Conservation (phyloP, 1,284 basidiomycete species). For the Leccinum ponderosum region DNA sequence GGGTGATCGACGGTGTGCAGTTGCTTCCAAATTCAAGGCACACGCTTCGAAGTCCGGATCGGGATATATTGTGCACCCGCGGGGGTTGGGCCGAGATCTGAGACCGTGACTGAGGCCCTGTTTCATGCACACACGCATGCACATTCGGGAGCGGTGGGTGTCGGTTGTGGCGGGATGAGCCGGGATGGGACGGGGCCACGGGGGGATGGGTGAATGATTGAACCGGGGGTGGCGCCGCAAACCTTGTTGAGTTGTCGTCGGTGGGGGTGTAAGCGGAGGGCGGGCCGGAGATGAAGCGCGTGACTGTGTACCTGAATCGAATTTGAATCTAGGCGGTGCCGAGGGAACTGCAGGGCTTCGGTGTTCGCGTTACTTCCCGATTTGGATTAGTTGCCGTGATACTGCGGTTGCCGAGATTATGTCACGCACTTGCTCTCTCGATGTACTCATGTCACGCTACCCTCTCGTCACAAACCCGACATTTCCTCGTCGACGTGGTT, state of each 20-base stretch:
- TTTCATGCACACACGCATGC: slow-evolving; percentile 13
- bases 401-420: slow-evolving; percentile 39
- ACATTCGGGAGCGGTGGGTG: background rate
- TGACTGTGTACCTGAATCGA: slow-evolving; percentile 29
- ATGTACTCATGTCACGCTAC: slow-evolving; percentile 24
- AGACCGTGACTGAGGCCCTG: slow-evolving; percentile 13
- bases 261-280: slow-evolving; percentile 20
- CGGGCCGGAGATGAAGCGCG: slow-evolving; percentile 20
- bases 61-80: slow-evolving; percentile 26
- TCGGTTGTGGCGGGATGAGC: slow-evolving; percentile 8
- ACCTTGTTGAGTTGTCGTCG: slow-evolving; percentile 28
- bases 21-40: slow-evolving; percentile 36
- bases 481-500: slow-evolving; percentile 38
- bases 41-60: slow-evolving; percentile 22
- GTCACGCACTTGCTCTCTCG: slow-evolving; percentile 26
- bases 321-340: slow-evolving; percentile 37
- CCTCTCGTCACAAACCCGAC: slow-evolving; percentile 26
- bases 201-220: slow-evolving; percentile 19
- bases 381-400: slow-evolving; percentile 32
- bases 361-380: slow-evolving; percentile 33
- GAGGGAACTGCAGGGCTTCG: slow-evolving; percentile 32
- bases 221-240: slow-evolving; percentile 20
- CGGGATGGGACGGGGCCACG: slow-evolving; percentile 13
- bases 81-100: slow-evolving; percentile 4
- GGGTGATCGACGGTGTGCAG: slow-evolving; percentile 35